These are phyloP conservation scores for Bromus sterilis DNA, from an alignment of 176 grass and related monocot genomes.

Conservation along the genomic window DNA sequence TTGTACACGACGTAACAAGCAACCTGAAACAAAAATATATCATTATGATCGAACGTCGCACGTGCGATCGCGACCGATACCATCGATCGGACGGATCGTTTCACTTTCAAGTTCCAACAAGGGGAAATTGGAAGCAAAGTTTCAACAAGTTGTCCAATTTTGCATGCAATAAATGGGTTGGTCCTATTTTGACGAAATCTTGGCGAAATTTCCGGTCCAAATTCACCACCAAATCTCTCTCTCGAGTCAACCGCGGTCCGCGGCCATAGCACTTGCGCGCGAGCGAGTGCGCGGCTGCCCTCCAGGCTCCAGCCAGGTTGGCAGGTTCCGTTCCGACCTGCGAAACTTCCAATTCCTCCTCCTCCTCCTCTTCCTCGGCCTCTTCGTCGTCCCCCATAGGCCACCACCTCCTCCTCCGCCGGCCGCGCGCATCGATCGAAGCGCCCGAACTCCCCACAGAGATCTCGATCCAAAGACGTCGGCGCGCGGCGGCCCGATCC, in stretches of 20 bases:
- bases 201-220: neutral
- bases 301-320: no score
- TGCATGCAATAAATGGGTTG: neutral
- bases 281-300: neutral
- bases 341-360: neutral
- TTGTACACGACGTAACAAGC: no score
- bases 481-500: neutral
- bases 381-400: neutral
- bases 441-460: neutral
- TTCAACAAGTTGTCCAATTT: no score
- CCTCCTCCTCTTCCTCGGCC: neutral
- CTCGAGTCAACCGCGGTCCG: neutral
- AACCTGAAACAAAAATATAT: no score
- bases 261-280: neutral
- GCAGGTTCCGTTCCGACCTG: neutral
- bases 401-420: constrained; percentile 7
- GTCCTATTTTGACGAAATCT: neutral
- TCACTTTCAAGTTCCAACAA: no score
- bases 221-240: neutral
- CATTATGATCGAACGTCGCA: no score
- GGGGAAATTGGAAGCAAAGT: no score
- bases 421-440: neutral
- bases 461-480: neutral
- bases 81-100: no score
- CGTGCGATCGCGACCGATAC: no score